phyloP scores from a whole-genome alignment of 2,329 filamentous ascomycete genomes.

The Madurella fahalii region DNA sequence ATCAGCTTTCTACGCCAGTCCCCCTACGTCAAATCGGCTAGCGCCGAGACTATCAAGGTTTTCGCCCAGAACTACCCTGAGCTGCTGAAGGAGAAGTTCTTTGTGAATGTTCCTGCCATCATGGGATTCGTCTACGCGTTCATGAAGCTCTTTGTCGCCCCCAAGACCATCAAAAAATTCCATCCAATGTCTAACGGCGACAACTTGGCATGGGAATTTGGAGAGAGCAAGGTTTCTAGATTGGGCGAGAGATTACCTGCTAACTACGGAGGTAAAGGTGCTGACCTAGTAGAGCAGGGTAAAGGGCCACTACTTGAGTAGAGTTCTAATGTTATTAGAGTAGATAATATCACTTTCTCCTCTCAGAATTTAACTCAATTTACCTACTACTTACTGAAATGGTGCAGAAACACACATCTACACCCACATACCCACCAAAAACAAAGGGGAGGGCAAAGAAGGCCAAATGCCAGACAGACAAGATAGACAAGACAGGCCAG shows the following conservation, averaged over 20 bases:
- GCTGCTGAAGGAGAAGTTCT: slow-evolving; percentile 85
- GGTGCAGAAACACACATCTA: no score
- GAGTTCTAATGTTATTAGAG: background rate
- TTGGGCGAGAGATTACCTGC: slow-evolving; percentile 65
- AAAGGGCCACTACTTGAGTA: slow-evolving; percentile 26
- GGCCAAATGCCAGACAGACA: no score
- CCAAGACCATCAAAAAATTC: slow-evolving; percentile 74
- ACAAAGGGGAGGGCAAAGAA: no score
- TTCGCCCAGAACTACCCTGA: slow-evolving; percentile 86
- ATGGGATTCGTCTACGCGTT: slow-evolving; percentile 84
- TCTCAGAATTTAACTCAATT: no score
- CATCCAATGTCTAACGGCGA: slow-evolving; percentile 72
- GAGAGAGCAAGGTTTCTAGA: slow-evolving; percentile 46
- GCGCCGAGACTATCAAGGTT: slow-evolving; percentile 73
- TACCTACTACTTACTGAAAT: no score
- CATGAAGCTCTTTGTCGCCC: slow-evolving; percentile 70
- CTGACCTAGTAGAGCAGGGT: slow-evolving; percentile 25
- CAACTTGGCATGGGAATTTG: slow-evolving; percentile 58
- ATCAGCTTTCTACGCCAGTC: slow-evolving; percentile 84
- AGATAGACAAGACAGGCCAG: no score
- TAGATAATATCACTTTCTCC: no score
- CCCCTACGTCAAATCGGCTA: slow-evolving; percentile 68
- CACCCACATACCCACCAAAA: no score
- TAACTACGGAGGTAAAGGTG: slow-evolving; percentile 73
- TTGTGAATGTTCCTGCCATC: slow-evolving; percentile 85